Evolutionary conservation across 2,329 filamentous ascomycete genomes (phyloP).

Genomic region (Talaromyces sp.): DNA sequence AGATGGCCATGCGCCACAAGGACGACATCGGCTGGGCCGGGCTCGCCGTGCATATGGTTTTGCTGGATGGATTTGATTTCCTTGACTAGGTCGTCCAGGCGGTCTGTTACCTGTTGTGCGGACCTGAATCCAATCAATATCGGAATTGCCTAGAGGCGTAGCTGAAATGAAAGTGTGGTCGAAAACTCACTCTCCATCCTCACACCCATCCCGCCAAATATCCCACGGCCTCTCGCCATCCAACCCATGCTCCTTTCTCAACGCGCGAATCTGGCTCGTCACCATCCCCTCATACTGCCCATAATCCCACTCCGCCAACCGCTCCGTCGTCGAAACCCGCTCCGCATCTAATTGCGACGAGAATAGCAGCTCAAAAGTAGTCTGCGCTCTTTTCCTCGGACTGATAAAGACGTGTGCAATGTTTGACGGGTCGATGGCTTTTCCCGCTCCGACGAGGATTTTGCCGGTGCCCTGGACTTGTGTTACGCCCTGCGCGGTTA

Average conservation of each 20-base stretch:
- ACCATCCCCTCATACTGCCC: constrained; percentile 58
- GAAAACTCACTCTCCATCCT: constrained; percentile 48
- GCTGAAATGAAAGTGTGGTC: background rate
- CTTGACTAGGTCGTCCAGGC: constrained; percentile 39
- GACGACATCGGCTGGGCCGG: constrained; percentile 32
- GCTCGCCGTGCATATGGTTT: constrained; percentile 35
- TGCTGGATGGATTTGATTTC: constrained; percentile 37
- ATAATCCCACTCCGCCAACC: constrained; percentile 58
- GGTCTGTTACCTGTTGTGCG: constrained; percentile 32
- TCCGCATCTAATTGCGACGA: background rate
- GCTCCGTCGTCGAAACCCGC: constrained; percentile 46
- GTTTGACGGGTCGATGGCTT: constrained; percentile 47
- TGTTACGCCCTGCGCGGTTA: constrained; percentile 36
- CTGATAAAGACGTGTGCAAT: constrained; percentile 47
- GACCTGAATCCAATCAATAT: constrained; percentile 17
- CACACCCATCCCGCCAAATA: constrained; percentile 56
- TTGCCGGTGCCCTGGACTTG: constrained; percentile 44
- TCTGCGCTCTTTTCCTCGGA: constrained; percentile 44
- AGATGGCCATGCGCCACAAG: constrained; percentile 42
- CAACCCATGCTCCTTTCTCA: constrained; percentile 44
- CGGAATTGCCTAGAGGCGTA: background rate
- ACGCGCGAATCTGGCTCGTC: constrained; percentile 45
- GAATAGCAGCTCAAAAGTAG: constrained; percentile 47
- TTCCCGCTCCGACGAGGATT: constrained; percentile 46
- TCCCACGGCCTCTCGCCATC: constrained; percentile 49